Evolutionary conservation across 805 yeast species (phyloP), one percentile per base, ranked within the genome.

Genomic region (Scheffersomyces amazonensis): DNA sequence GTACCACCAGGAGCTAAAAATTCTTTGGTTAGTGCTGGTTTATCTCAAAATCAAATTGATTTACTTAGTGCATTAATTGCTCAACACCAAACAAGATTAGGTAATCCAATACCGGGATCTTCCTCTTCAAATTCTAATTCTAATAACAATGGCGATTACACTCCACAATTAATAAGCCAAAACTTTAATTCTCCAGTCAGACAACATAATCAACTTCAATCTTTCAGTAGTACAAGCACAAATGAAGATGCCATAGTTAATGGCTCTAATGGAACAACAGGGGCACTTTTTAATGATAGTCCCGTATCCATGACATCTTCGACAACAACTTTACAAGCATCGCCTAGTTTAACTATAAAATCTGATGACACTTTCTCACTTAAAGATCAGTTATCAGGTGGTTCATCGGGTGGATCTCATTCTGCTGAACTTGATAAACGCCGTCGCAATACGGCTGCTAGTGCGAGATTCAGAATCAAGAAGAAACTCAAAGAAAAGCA

Each of bases 1-100:
- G 87, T 85, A 4, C 93, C 93, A 1, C 79, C 79, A 5, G 87
- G 88, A 9, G 91, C 90, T 2, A 75, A 78, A 44, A 60, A 69
- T 16, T 75, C 88, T 1, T 57, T 85, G 32, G 72, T 73, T 5
- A 75, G 78, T 5, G 87, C 82, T 2, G 93, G 93, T 0, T 68
- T 85, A 30, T 67, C 79, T 2, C 77, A 73, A 40, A 79, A 78
- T 25, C 93, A 85, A 54, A 83, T 85, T 11, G 87, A 82, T 50
- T 79, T 87, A 2, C 63, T 85, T 23, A 80, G 87, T 5, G 87
- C 87, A 0, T 66, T 84, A 36, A 77, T 84, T 22, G 90, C 89
- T 0, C 85, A 81, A 48, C 84, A 84, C 56, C 81, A 79, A 39
- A 23, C 36, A n/a, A 27, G 37, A 16, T 24, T 42, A 21, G 46